Evolutionary conservation across 345 rosid species (phyloP), one percentile per base, ranked within the genome.

Genomic region (Arabidopsis suecica): DNA sequence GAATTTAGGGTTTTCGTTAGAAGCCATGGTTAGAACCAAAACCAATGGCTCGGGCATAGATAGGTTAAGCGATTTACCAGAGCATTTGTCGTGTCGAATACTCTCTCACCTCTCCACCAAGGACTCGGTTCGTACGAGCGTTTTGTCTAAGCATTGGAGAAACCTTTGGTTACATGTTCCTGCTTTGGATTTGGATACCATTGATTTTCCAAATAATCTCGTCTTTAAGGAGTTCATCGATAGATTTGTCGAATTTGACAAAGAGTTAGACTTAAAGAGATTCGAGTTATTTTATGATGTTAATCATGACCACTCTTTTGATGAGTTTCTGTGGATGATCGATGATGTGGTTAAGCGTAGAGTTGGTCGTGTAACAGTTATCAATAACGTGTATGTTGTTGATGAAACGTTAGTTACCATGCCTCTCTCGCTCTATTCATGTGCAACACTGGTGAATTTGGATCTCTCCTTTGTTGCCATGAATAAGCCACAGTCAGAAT

Each of bases 81-180:
- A 40, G 18, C n/a, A 36, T n/a, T 9, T 61, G 45, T 8, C 38
- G 13, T 38, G n/a, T 61, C 66, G 3, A 1, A 61, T 61, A 2
- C 45, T 61, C 66, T 61, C 66, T 9, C 1, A 50, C 9, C 66
- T 61, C 32, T 22, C 66, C 3, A 61, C 66, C 2, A 5, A 40
- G n/a, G 49, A 61, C 9, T 16, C 30, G 0, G 49, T 61, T 37
- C 1, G 33, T 3, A 61, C 28, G 3, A 36, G 66, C 9, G 10
- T 61, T 22, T 62, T 40, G 41, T 62, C 67, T 0, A 20, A 16
- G 0, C 42, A 30, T 1, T 62, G 67, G 67, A 40, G 18, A 11
- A 22, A 36, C 22, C 50, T 62, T 3, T 62, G 67, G 67, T 18
- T 6, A 41, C 5, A 20, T 42, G 51, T 62, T 18, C 51, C 67